Percentiles rank a stretch among this genome's conserved stretches.
Evolutionary conservation across 139 green algal genomes (phyloP).

Genomic region (Tetraselmis striata): DNA sequence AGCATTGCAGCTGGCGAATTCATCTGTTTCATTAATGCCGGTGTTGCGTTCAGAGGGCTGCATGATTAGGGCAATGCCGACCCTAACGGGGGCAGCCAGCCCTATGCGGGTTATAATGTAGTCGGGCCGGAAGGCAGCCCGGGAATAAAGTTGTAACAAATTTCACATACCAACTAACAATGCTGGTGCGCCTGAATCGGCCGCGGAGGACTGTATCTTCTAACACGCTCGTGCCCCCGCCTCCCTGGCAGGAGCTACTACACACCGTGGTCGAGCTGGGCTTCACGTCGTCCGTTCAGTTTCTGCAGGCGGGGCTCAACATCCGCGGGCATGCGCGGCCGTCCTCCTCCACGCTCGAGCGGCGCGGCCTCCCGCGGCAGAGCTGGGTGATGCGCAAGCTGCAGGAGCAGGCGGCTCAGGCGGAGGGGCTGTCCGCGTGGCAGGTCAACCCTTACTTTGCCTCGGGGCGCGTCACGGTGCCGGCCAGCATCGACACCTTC

Average conservation of each 20-base stretch:
- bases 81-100: too few species aligned
- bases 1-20: too few species aligned
- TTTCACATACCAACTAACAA: too few species aligned
- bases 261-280: conserved; percentile 72
- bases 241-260: conserved; percentile 19
- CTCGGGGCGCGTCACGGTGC: conserved; percentile 70
- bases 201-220: too few species aligned
- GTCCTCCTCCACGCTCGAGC: not conserved
- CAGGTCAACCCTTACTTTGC: conserved; percentile 75
- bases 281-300: conserved; percentile 64
- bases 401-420: conserved; percentile 43
- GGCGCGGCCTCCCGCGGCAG: conserved; percentile 6
- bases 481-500: conserved; percentile 68
- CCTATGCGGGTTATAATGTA: too few species aligned
- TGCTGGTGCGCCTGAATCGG: too few species aligned
- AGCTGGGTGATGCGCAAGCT: conserved; percentile 47
- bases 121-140: too few species aligned
- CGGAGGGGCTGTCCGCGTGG: conserved; percentile 66
- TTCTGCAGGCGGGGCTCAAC: conserved; percentile 72
- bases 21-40: too few species aligned
- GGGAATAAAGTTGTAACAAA: too few species aligned
- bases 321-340: not conserved
- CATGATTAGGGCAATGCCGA: too few species aligned
- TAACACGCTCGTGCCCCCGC: too few species aligned
- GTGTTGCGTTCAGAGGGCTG: too few species aligned